Conservation (phyloP, 2,329 filamentous ascomycete genomes). For the Aspergillus sp. region DNA sequence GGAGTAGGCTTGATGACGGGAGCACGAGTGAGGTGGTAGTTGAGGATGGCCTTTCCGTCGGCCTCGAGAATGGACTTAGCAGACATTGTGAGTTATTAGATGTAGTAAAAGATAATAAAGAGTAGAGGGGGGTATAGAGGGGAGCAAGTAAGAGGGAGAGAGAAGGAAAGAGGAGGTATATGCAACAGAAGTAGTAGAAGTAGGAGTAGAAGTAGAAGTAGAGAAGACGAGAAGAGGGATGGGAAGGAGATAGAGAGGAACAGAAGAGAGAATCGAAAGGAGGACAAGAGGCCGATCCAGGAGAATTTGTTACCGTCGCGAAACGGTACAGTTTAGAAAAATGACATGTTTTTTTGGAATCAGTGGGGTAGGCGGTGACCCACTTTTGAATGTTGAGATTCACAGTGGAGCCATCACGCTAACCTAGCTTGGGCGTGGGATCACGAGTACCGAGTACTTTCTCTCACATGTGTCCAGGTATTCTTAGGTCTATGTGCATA, state of each 20-base stretch:
- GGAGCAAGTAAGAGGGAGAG: slow-evolving; percentile 3
- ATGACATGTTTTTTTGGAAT: slow-evolving; percentile 3
- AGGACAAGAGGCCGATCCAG: slow-evolving; percentile 2
- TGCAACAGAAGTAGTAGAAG: slow-evolving; percentile 5
- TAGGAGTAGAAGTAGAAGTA: slow-evolving; percentile 11
- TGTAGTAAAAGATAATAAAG: slow-evolving; percentile 10
- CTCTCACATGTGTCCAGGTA: not conserved
- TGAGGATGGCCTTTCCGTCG: slow-evolving; percentile 99
- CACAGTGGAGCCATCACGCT: slow-evolving; percentile 5
- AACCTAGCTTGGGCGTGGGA: not conserved
- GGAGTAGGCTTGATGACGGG: slow-evolving; percentile 97
- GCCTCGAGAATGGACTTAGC: slow-evolving; percentile 97
- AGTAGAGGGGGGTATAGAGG: slow-evolving; percentile 19
- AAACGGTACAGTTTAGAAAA: not conserved
- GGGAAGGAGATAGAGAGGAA: slow-evolving; percentile 7
- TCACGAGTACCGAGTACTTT: not conserved
- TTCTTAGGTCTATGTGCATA: not conserved
- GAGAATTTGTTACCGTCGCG: not conserved
- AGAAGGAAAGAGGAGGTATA: slow-evolving; percentile 4
- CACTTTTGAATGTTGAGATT: slow-evolving; percentile 11
- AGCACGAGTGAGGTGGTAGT: slow-evolving; percentile 98
- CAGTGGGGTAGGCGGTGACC: slow-evolving; percentile 2
- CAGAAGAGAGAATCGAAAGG: slow-evolving; percentile 5
- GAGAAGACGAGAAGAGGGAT: slow-evolving; percentile 3
- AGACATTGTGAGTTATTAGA: slow-evolving; percentile 57